Percentiles rank a stretch among this genome's conserved stretches.
Conservation (phyloP, 208 protist genomes). For the Crithidia mellificae region DNA sequence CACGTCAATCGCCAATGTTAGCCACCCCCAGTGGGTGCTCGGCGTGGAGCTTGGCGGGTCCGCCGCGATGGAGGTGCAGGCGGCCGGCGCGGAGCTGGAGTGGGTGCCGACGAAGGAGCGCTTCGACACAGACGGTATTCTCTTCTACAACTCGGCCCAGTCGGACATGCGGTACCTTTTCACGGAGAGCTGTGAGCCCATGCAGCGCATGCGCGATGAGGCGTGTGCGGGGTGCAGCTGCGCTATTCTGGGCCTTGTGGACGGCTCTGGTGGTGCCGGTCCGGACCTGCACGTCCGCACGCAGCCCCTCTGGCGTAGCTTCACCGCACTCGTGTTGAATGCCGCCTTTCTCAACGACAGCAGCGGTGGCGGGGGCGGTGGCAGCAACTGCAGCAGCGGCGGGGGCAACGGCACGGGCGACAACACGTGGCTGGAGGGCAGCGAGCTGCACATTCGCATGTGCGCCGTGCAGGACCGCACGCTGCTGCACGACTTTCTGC, state of each 20-base stretch:
- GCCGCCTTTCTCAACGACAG: slow-evolving; percentile 20
- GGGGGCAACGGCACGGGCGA: neutral
- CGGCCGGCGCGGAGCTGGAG: slow-evolving; percentile 14
- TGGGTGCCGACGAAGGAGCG: slow-evolving; percentile 29
- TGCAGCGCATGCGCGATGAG: slow-evolving; percentile 11
- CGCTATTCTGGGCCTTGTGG: slow-evolving; percentile 31
- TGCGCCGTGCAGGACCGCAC: slow-evolving; percentile 34
- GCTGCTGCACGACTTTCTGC: slow-evolving; percentile 31
- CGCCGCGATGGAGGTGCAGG: slow-evolving; percentile 12
- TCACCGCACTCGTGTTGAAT: slow-evolving; percentile 14
- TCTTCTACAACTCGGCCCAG: slow-evolving; percentile 24
- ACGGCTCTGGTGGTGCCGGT: slow-evolving; percentile 9
- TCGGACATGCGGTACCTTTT: slow-evolving; percentile 11
- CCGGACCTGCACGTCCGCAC: slow-evolving; percentile 7
- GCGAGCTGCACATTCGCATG: slow-evolving; percentile 36
- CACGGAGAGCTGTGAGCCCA: slow-evolving; percentile 3
- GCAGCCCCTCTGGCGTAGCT: slow-evolving; percentile 38
- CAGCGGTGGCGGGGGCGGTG: too few relatives aligned
- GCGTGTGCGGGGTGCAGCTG: slow-evolving; percentile 22
- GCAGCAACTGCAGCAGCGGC: too few relatives aligned
- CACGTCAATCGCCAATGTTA: neutral
- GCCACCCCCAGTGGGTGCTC: slow-evolving; percentile 29
- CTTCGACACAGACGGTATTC: slow-evolving; percentile 31
- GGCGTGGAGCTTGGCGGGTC: slow-evolving; percentile 21
- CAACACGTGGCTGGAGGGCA: slow-evolving; percentile 25